phyloP scores from a whole-genome alignment of 441 rosid genomes.

The Populus hybrid region DNA sequence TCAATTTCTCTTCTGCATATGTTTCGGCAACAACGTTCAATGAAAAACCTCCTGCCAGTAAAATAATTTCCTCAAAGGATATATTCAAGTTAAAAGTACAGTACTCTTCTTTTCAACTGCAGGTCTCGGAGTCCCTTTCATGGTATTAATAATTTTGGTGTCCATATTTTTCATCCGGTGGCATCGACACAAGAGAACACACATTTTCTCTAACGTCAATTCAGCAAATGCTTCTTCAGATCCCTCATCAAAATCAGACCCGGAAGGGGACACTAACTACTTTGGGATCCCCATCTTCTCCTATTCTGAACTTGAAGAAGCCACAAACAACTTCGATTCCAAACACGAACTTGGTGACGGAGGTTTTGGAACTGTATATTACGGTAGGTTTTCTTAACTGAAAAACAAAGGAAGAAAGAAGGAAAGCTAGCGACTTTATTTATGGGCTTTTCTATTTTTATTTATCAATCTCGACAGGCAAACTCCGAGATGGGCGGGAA shows the following conservation, averaged over 20 bases:
- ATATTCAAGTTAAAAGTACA: not conserved
- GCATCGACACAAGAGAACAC: slow-evolving; percentile 14
- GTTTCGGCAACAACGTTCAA: not conserved
- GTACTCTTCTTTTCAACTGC: slow-evolving; percentile 6
- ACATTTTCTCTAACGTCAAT: slow-evolving; percentile 19
- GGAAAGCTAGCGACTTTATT: not conserved
- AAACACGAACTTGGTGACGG: slow-evolving; percentile 60
- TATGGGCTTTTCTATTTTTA: not conserved
- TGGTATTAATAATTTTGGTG: slow-evolving; percentile 14
- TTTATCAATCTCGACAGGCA: slow-evolving; percentile 34
- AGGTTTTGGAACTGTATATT: slow-evolving; percentile 76
- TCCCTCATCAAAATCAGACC: slow-evolving; percentile 32
- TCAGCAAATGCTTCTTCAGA: slow-evolving; percentile 15
- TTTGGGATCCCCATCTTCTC: slow-evolving; percentile 56
- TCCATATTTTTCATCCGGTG: slow-evolving; percentile 19
- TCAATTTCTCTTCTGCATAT: not conserved
- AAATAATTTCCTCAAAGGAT: not conserved
- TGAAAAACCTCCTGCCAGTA: not conserved
- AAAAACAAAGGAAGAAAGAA: not conserved
- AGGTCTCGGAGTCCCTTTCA: slow-evolving; percentile 41
- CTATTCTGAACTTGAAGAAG: slow-evolving; percentile 56
- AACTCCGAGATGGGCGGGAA: slow-evolving; percentile 62
- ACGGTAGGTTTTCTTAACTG: slow-evolving; percentile 32
- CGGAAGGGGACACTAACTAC: slow-evolving; percentile 29
- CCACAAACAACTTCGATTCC: slow-evolving; percentile 51